Evolutionary conservation across 2,329 filamentous ascomycete species (phyloP).

Genomic region (Elsinoe ampelina): DNA sequence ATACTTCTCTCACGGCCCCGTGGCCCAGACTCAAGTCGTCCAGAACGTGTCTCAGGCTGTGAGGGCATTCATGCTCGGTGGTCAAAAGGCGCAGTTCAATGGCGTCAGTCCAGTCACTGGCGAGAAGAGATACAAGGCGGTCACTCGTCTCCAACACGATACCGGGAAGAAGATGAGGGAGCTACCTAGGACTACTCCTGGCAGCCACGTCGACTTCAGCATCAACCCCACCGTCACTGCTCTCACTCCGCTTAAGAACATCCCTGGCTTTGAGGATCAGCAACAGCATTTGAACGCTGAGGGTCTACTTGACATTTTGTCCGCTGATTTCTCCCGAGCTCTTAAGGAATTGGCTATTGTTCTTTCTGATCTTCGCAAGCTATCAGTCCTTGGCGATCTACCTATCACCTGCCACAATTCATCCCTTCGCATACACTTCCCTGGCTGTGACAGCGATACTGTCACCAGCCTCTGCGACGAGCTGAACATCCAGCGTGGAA

Average conservation of each 20-base stretch:
- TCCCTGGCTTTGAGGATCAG: constrained; percentile 40
- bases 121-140: constrained; percentile 66
- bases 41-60: constrained; percentile 93
- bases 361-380: constrained; percentile 68
- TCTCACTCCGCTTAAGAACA: constrained; percentile 59
- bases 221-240: constrained; percentile 85
- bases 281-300: constrained; percentile 62
- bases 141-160: constrained; percentile 67
- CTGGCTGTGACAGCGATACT: constrained; percentile 75
- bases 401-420: constrained; percentile 65
- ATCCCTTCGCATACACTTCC: constrained; percentile 73
- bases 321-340: constrained; percentile 77
- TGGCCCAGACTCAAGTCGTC: constrained; percentile 78
- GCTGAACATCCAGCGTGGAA: constrained; percentile 69
- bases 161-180: constrained; percentile 57
- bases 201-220: constrained; percentile 80
- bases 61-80: constrained; percentile 84
- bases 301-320: constrained; percentile 75
- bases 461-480: constrained; percentile 80
- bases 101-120: constrained; percentile 59
- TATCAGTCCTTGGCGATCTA: constrained; percentile 72
- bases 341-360: constrained; percentile 73
- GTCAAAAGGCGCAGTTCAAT: constrained; percentile 79
- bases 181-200: constrained; percentile 50
- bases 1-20: constrained; percentile 84